phyloP scores from a whole-genome alignment of 1,284 basidiomycete genomes.

The Schizophyllum commune region DNA sequence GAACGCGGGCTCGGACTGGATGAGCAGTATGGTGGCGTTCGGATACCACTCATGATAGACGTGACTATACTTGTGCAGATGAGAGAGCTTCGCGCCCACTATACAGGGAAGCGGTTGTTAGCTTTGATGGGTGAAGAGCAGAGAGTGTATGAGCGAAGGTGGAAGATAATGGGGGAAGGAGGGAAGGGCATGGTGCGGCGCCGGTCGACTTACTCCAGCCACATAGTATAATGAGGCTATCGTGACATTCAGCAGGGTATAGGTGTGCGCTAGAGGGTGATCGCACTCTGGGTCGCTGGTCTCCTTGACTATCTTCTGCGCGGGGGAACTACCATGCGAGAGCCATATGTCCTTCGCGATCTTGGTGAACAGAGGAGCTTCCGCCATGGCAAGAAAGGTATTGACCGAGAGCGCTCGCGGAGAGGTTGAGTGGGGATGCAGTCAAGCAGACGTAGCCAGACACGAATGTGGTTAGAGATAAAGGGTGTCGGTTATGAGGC shows the following conservation, averaged over 20 bases:
- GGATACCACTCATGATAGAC: constrained; percentile 42
- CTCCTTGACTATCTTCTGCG: not conserved
- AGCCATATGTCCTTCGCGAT: not conserved
- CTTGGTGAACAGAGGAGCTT: not conserved
- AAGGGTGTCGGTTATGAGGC: too few species aligned
- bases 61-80: constrained; percentile 42
- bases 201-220: not conserved
- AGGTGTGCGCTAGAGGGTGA: not conserved
- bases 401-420: not conserved
- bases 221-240: not conserved
- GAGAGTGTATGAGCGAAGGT: not conserved
- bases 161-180: not conserved
- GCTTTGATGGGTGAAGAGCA: not conserved
- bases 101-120: not conserved
- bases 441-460: not conserved
- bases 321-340: not conserved
- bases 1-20: constrained; percentile 31
- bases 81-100: constrained; percentile 30
- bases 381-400: not conserved
- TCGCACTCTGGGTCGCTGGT: not conserved
- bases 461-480: too few species aligned
- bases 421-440: not conserved
- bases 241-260: not conserved
- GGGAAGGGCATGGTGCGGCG: not conserved
- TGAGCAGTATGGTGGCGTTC: constrained; percentile 36